These are phyloP conservation scores for Gossypium australe DNA, from an alignment of 345 rosid species.

Conservation along the genomic window DNA sequence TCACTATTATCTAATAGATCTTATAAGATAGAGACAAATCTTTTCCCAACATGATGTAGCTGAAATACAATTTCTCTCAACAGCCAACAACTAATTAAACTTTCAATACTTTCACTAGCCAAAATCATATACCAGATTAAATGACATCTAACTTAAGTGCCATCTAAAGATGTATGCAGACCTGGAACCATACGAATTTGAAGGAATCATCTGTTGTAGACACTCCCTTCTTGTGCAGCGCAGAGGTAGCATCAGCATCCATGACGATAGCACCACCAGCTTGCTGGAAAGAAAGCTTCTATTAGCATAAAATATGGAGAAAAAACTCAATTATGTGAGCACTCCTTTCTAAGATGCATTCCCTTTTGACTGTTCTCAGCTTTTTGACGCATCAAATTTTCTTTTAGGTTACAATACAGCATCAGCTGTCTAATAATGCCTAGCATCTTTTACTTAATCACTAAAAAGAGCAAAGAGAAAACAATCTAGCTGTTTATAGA, in stretches of 20 bases:
- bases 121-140: background rate
- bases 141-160: background rate
- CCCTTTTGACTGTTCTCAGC: background rate
- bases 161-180: slow-evolving; percentile 12
- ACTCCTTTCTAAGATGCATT: background rate
- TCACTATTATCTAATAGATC: background rate
- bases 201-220: slow-evolving; percentile 70
- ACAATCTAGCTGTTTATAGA: background rate
- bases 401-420: background rate
- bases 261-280: slow-evolving; percentile 77
- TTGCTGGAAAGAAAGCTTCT: slow-evolving; percentile 48
- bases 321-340: background rate
- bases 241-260: slow-evolving; percentile 94
- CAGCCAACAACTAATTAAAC: background rate
- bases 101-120: background rate
- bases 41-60: background rate
- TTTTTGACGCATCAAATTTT: background rate
- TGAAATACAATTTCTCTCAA: background rate
- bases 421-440: background rate
- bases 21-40: background rate
- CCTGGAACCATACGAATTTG: slow-evolving; percentile 72
- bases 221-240: slow-evolving; percentile 70
- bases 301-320: background rate
- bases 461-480: background rate
- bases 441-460: background rate